A percentile compares a stretch with the other conserved stretches of the same genome.
phyloP scores from a whole-genome alignment of 202 grass and related monocot genomes.

The Schoenoplectus triqueter region DNA sequence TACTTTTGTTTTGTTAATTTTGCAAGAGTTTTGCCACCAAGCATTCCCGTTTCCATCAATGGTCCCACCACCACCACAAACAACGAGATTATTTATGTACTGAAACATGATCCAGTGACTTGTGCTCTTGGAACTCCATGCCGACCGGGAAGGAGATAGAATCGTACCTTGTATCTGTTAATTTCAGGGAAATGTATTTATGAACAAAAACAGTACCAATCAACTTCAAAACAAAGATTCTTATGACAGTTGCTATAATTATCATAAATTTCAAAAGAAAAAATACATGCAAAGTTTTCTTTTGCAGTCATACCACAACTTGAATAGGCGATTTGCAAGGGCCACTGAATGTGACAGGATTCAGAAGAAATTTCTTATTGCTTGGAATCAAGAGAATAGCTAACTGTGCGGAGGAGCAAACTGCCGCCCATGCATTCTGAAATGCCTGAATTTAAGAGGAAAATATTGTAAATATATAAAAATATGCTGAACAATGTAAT shows the following conservation, averaged over 20 bases:
- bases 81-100: slow-evolving; percentile 34
- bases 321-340: slow-evolving; percentile 57
- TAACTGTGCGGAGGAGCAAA: slow-evolving; percentile 52
- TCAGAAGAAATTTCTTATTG: slow-evolving; percentile 57
- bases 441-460: slow-evolving; percentile 47
- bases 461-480: not conserved
- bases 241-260: not conserved
- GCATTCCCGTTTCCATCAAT: slow-evolving; percentile 69
- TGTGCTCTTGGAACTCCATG: slow-evolving; percentile 43
- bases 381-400: slow-evolving; percentile 55
- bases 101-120: slow-evolving; percentile 68
- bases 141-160: slow-evolving; percentile 51
- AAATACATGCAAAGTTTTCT: not conserved
- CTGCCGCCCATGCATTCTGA: slow-evolving; percentile 49
- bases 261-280: not conserved
- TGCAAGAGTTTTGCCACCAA: slow-evolving; percentile 90
- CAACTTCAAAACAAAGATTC: not conserved
- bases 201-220: not conserved
- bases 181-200: not conserved
- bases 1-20: slow-evolving; percentile 56
- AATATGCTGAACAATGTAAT: not conserved
- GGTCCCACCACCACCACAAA: slow-evolving; percentile 59
- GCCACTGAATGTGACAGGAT: slow-evolving; percentile 49
- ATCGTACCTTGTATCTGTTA: slow-evolving; percentile 59
- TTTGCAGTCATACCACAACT: slow-evolving; percentile 42